Percentiles rank a stretch among this genome's conserved stretches.
Evolutionary conservation across 2,329 filamentous ascomycete genomes (phyloP).

Genomic region (Chaetomiaceae sp.): DNA sequence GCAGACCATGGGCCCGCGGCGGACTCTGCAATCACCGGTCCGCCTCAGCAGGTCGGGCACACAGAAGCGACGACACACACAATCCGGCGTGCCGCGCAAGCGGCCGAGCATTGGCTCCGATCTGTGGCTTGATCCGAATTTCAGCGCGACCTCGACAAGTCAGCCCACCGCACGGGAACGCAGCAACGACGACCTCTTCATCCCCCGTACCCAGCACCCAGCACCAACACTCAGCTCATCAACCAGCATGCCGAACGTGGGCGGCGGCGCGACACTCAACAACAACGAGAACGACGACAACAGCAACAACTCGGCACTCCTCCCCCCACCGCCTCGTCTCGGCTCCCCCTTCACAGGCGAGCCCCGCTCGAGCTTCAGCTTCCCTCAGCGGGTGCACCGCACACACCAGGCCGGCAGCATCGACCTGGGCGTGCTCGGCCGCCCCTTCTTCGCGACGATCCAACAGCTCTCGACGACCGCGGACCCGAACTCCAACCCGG

Average conservation of each 20-base stretch:
- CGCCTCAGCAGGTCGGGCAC: slow-evolving; percentile 50
- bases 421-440: slow-evolving; percentile 41
- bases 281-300: too few relatives aligned
- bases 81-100: slow-evolving; percentile 48
- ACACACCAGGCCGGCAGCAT: slow-evolving; percentile 42
- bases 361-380: slow-evolving; percentile 53
- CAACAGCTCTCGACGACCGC: slow-evolving; percentile 40
- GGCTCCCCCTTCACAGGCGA: slow-evolving; percentile 55
- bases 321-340: slow-evolving; percentile 44
- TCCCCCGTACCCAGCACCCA: slow-evolving; percentile 37
- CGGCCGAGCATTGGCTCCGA: slow-evolving; percentile 53
- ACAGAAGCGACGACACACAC: slow-evolving; percentile 52
- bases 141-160: slow-evolving; percentile 18
- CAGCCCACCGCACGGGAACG: slow-evolving; percentile 30
- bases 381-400: slow-evolving; percentile 50
- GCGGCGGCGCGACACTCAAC: too few relatives aligned
- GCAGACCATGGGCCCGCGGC: slow-evolving; percentile 47
- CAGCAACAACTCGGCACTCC: slow-evolving; percentile 29
- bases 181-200: slow-evolving; percentile 36
- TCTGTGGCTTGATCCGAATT: slow-evolving; percentile 47
- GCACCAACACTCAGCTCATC: slow-evolving; percentile 24
- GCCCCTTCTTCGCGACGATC: slow-evolving; percentile 56
- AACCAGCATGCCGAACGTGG: slow-evolving; percentile 28
- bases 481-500: slow-evolving; percentile 31
- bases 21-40: slow-evolving; percentile 50